Conservation (phyloP, 1,284 basidiomycete species). For the Puccinia brachypodii region DNA sequence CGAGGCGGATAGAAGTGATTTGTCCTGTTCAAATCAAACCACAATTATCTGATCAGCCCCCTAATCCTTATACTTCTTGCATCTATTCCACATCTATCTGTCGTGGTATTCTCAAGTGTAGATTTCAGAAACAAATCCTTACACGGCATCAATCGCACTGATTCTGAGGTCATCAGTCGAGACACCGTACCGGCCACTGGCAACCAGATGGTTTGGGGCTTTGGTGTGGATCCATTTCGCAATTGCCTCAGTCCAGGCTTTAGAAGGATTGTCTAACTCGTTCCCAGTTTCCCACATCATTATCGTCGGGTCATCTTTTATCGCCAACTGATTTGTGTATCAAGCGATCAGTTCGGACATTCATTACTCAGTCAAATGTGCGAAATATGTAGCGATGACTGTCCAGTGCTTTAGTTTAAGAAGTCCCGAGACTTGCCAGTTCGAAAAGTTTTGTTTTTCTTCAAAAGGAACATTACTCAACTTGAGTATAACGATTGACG, state of each 20-base stretch:
- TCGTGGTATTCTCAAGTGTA: neutral
- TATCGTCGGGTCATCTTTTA: constrained; percentile 56
- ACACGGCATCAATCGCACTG: constrained; percentile 31
- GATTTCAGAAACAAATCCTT: neutral
- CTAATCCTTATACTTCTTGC: neutral
- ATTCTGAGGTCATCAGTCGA: constrained; percentile 24
- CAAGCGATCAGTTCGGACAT: neutral
- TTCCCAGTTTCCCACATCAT: constrained; percentile 59
- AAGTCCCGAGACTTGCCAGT: too few species aligned
- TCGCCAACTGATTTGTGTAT: constrained; percentile 49
- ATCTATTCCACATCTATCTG: constrained; percentile 52
- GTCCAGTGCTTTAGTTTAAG: neutral
- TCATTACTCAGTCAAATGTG: neutral
- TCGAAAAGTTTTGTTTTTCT: neutral
- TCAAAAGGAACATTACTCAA: neutral
- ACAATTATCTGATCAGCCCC: neutral
- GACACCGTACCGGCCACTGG: constrained; percentile 47
- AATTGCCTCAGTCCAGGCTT: constrained; percentile 57
- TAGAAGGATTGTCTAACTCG: constrained; percentile 56
- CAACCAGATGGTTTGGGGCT: constrained; percentile 57
- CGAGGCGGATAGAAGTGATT: constrained; percentile 52
- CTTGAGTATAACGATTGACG: constrained; percentile 33
- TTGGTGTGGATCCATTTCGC: constrained; percentile 55
- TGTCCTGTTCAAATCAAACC: constrained; percentile 44
- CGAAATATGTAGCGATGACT: neutral